Percentiles rank a stretch among this genome's conserved stretches.
phyloP scores from a whole-genome alignment of 306 rosid genomes.

The Medicago truncatula region DNA sequence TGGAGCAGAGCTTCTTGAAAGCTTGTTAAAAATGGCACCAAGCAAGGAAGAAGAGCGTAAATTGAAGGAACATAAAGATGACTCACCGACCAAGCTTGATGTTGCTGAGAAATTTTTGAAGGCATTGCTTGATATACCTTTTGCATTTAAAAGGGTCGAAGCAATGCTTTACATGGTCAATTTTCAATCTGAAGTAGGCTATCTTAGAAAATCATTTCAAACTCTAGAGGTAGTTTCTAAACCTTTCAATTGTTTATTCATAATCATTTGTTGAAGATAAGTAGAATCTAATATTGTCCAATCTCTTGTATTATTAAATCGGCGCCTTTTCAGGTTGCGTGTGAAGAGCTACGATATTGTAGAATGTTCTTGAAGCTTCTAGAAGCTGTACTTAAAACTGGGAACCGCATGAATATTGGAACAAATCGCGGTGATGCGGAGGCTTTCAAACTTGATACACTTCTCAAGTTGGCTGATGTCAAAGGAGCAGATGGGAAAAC shows the following conservation, averaged over 20 bases:
- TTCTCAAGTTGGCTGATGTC: constrained; percentile 87
- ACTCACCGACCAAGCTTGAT: constrained; percentile 77
- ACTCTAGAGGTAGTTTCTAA: constrained; percentile 70
- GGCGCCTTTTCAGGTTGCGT: constrained; percentile 62
- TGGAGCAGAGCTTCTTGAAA: constrained; percentile 87
- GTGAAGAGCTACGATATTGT: constrained; percentile 82
- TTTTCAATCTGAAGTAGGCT: constrained; percentile 88
- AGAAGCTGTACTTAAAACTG: constrained; percentile 95
- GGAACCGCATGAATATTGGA: constrained; percentile 97
- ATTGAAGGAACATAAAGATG: constrained; percentile 76
- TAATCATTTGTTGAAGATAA: background rate
- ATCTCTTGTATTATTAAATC: background rate
- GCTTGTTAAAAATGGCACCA: constrained; percentile 94
- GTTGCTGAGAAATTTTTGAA: constrained; percentile 89
- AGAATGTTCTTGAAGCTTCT: constrained; percentile 95
- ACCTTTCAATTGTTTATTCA: background rate
- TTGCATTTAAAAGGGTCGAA: constrained; percentile 83
- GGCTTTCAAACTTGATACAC: constrained; percentile 97
- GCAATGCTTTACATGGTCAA: constrained; percentile 90
- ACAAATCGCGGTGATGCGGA: constrained; percentile 96
- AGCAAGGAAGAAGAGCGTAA: constrained; percentile 92
- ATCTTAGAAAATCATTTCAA: constrained; percentile 77
- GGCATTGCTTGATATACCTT: constrained; percentile 87
- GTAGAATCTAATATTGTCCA: background rate
- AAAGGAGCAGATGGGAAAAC: constrained; percentile 95